A percentile compares a stretch with the other conserved stretches of the same genome.
Conservation (phyloP, 345 rosid species). For the Arabidopsis suecica region DNA sequence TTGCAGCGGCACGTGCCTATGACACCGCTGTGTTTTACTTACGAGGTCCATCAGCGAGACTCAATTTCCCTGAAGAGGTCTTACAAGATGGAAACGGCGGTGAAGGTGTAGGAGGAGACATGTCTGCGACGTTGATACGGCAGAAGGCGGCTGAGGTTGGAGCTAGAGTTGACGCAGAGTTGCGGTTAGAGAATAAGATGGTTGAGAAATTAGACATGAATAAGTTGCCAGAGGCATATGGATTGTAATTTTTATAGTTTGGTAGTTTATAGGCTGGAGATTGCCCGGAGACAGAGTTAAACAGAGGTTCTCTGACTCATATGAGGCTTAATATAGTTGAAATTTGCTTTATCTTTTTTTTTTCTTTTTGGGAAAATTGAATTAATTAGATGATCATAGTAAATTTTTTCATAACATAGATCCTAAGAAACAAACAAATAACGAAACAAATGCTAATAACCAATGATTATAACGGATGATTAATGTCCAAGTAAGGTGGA, state of each 20-base stretch:
- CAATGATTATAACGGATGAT: not conserved
- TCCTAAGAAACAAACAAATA: not conserved
- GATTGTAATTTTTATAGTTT: constrained; percentile 11
- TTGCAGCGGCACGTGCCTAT: constrained; percentile 73
- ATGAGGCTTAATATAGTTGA: not conserved
- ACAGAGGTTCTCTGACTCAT: not conserved
- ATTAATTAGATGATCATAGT: not conserved
- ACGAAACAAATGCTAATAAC: not conserved
- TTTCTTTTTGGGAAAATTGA: too few relatives aligned
- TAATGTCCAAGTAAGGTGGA: too few relatives aligned
- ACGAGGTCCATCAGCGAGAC: constrained; percentile 54
- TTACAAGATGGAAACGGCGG: constrained; percentile 2
- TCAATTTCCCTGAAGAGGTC: constrained; percentile 54
- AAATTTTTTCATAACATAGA: not conserved
- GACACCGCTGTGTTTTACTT: constrained; percentile 65
- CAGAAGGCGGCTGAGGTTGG: constrained; percentile 32
- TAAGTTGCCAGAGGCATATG: constrained; percentile 22
- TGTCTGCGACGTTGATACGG: constrained; percentile 30
- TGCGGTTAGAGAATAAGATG: not conserved
- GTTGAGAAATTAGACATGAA: constrained; percentile 20
- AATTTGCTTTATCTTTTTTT: not conserved
- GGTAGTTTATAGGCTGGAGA: constrained; percentile 16
- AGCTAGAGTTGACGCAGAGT: constrained; percentile 31
- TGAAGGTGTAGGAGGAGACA: not conserved
- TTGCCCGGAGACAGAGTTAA: not conserved